These are phyloP conservation scores for Fusarium sacchari DNA, from an alignment of 2,329 filamentous ascomycete species.

Conservation along the genomic window DNA sequence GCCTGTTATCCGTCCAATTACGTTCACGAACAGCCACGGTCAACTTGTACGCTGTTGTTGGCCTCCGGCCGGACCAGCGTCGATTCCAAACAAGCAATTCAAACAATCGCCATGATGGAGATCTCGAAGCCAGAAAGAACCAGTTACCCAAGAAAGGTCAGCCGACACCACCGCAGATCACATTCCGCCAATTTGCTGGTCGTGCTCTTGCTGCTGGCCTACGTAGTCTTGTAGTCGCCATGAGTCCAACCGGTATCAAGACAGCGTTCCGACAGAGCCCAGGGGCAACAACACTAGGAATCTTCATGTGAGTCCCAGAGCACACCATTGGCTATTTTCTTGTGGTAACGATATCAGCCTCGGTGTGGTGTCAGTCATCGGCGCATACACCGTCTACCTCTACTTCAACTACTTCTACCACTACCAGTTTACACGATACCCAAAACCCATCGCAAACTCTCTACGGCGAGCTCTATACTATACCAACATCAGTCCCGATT, in stretches of 20 bases:
- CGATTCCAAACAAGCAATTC: conserved; percentile 44
- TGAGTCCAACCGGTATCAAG: conserved; percentile 50
- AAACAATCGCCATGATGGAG: conserved; percentile 15
- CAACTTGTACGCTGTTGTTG: conserved; percentile 45
- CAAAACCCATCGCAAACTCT: conserved; percentile 77
- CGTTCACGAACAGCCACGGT: conserved; percentile 43
- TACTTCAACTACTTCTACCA: conserved; percentile 68
- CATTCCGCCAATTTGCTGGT: conserved; percentile 45
- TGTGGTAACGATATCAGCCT: conserved; percentile 40
- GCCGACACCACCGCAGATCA: conserved; percentile 42
- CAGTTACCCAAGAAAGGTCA: conserved; percentile 40
- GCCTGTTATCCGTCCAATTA: conserved; percentile 49
- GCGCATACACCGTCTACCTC: conserved; percentile 48
- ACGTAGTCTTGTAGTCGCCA: conserved; percentile 47
- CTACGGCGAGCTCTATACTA: conserved; percentile 89
- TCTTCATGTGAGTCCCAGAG: conserved; percentile 45
- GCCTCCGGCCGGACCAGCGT: conserved; percentile 42
- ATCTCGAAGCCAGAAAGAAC: conserved; percentile 32
- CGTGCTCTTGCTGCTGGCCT: conserved; percentile 48
- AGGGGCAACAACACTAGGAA: conserved; percentile 42
- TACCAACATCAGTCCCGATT: conserved; percentile 79
- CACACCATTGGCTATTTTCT: neutral
- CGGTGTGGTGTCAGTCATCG: conserved; percentile 44
- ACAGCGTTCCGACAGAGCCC: conserved; percentile 50
- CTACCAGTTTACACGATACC: conserved; percentile 66